A percentile compares a stretch with the other conserved stretches of the same genome.
phyloP scores from a whole-genome alignment of 805 yeast genomes.

The Starmerella vaccinii region DNA sequence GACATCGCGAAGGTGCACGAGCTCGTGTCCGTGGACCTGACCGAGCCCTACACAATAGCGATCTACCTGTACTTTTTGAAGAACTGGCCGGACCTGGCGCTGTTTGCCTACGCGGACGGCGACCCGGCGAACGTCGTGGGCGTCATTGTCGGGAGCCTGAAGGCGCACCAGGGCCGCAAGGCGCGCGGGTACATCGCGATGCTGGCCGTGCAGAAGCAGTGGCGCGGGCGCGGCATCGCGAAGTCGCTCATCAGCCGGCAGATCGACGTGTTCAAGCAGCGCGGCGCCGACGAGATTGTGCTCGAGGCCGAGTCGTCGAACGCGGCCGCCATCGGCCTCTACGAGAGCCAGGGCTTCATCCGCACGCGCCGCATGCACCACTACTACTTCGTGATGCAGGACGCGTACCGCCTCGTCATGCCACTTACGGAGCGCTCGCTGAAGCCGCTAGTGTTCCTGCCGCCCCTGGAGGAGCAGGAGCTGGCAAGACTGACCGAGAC shows the following conservation, averaged over 20 bases:
- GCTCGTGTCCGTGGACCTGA: constrained; percentile 61
- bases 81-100: constrained; percentile 82
- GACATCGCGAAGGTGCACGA: constrained; percentile 31
- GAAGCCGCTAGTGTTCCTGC: constrained; percentile 26
- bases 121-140: constrained; percentile 42
- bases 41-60: constrained; percentile 90
- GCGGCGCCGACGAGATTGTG: constrained; percentile 77
- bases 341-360: constrained; percentile 68
- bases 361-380: constrained; percentile 67
- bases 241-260: constrained; percentile 53
- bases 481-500: constrained; percentile 9
- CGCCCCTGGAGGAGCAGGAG: constrained; percentile 9
- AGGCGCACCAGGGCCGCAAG: constrained; percentile 61
- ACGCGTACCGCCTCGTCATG: constrained; percentile 76
- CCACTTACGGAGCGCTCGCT: constrained; percentile 61
- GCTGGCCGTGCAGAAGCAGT: constrained; percentile 70
- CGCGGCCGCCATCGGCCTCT: constrained; percentile 53
- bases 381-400: constrained; percentile 85
- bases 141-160: constrained; percentile 72
- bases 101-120: constrained; percentile 37
- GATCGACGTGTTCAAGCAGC: constrained; percentile 52
- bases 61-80: constrained; percentile 84
- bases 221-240: constrained; percentile 76
- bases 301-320: constrained; percentile 87
- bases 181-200: constrained; percentile 90